A percentile compares a stretch with the other conserved stretches of the same genome.
Conservation (phyloP, 495 filamentous ascomycete species). For the Podospora sp. region DNA sequence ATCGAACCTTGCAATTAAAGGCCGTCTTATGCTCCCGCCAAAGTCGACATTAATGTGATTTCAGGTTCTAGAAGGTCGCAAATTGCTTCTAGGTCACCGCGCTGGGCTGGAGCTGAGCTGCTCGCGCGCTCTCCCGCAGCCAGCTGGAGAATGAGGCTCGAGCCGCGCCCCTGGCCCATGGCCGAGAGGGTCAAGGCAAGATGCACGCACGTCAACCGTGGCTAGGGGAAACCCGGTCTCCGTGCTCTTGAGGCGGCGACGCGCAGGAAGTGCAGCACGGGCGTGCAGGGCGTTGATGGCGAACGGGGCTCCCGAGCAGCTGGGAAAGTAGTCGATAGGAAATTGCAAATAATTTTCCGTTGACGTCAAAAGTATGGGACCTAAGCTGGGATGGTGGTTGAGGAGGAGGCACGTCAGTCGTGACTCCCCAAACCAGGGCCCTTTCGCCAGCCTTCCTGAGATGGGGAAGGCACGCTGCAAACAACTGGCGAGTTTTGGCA, state of each 20-base stretch:
- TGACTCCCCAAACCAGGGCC: background rate
- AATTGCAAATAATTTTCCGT: background rate
- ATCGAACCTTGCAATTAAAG: slow-evolving; percentile 54
- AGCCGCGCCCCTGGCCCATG: slow-evolving; percentile 3
- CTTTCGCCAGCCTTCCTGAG: background rate
- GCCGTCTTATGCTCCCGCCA: slow-evolving; percentile 47
- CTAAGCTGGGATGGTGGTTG: background rate
- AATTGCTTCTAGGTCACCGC: slow-evolving; percentile 45
- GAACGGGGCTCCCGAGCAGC: background rate
- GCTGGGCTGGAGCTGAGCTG: slow-evolving; percentile 6
- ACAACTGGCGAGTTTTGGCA: background rate
- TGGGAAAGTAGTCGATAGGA: slow-evolving; percentile 7
- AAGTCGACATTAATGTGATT: slow-evolving; percentile 43
- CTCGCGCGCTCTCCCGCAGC: background rate
- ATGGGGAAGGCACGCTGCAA: background rate
- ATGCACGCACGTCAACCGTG: background rate
- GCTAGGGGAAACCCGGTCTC: slow-evolving; percentile 6
- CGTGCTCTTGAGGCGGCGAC: background rate
- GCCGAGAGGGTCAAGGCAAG: background rate
- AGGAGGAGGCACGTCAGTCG: slow-evolving; percentile 4
- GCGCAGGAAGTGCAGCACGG: background rate
- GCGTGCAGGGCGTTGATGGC: background rate
- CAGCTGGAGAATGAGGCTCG: slow-evolving; percentile 15
- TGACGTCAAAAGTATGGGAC: background rate
- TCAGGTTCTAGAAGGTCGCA: slow-evolving; percentile 48